A percentile compares a stretch with the other conserved stretches of the same genome.
These are phyloP conservation scores for Tetrapyrgos nigripes DNA, from an alignment of 1,284 basidiomycete genomes.

Conservation along the genomic window DNA sequence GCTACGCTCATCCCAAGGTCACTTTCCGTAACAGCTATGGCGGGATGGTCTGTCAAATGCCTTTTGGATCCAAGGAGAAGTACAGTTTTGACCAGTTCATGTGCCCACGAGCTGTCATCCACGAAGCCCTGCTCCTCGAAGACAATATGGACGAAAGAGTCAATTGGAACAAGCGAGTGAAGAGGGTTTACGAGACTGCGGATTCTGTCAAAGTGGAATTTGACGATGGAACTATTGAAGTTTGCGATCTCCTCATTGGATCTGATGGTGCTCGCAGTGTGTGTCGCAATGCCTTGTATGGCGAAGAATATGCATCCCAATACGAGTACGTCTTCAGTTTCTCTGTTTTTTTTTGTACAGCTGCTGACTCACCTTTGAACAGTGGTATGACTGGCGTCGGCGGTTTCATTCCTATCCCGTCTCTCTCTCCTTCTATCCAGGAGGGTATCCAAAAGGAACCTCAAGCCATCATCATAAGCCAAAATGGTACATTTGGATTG, in stretches of 20 bases:
- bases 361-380: background rate
- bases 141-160: constrained; percentile 1
- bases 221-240: constrained; percentile 1
- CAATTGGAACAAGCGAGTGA: background rate
- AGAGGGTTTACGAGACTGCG: background rate
- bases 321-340: constrained; percentile 2
- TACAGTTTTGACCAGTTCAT: constrained; percentile 5
- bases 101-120: background rate
- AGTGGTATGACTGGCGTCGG: constrained; percentile 7
- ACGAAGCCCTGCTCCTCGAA: constrained; percentile 2
- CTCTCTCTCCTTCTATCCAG: background rate
- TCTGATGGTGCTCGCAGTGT: constrained; percentile 6
- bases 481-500: constrained; percentile 5
- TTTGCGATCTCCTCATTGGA: constrained; percentile 8
- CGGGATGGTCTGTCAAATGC: background rate
- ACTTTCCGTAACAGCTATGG: constrained; percentile 1
- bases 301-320: constrained; percentile 2
- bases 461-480: background rate
- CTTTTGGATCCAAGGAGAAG: constrained; percentile 6
- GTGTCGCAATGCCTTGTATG: constrained; percentile 6
- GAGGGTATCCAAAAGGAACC: background rate
- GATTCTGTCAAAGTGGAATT: background rate
- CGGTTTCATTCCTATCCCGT: constrained; percentile 4
- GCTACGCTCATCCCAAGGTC: background rate
- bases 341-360: background rate